These are phyloP conservation scores for Suillus spraguei DNA, from an alignment of 768 basidiomycete genomes.

Conservation along the genomic window DNA sequence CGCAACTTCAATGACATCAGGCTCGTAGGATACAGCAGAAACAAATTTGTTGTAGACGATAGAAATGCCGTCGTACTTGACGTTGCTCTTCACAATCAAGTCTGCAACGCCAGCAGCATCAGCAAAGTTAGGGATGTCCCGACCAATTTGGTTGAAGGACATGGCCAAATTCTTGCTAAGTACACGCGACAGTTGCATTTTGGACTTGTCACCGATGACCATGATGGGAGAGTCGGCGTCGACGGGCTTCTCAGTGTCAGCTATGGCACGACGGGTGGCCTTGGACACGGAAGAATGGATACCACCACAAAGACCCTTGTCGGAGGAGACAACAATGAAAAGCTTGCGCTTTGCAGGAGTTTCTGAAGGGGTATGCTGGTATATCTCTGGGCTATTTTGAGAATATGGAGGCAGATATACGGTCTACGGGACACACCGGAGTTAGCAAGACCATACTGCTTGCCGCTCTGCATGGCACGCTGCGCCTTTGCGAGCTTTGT, in stretches of 20 bases:
- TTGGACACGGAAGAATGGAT: slow-evolving; percentile 98
- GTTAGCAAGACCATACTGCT: slow-evolving; percentile 92
- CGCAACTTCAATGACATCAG: slow-evolving; percentile 73
- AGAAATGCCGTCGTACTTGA: slow-evolving; percentile 84
- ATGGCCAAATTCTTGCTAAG: slow-evolving; percentile 68
- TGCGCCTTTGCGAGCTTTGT: slow-evolving; percentile 96
- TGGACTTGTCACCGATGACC: slow-evolving; percentile 97
- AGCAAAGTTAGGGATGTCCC: slow-evolving; percentile 95
- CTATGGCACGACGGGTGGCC: slow-evolving; percentile 75
- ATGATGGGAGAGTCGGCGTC: slow-evolving; percentile 71
- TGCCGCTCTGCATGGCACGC: slow-evolving; percentile 88
- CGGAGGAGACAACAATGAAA: slow-evolving; percentile 93
- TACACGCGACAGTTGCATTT: slow-evolving; percentile 81
- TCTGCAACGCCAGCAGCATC: slow-evolving; percentile 96
- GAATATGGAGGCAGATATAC: slow-evolving; percentile 11
- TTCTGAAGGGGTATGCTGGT: slow-evolving; percentile 74
- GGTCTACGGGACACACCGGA: slow-evolving; percentile 53
- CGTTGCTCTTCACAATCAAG: slow-evolving; percentile 81
- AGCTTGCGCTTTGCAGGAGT: slow-evolving; percentile 75
- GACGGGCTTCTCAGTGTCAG: slow-evolving; percentile 49
- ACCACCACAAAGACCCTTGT: slow-evolving; percentile 99
- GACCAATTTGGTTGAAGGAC: slow-evolving; percentile 97
- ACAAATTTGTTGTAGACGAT: slow-evolving; percentile 86
- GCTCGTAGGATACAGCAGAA: slow-evolving; percentile 90
- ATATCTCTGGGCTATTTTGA: slow-evolving; percentile 66